Evolutionary conservation across 1,284 basidiomycete genomes (phyloP), one percentile per base, ranked within the genome.

Genomic region (Malassezia arunalokei): DNA sequence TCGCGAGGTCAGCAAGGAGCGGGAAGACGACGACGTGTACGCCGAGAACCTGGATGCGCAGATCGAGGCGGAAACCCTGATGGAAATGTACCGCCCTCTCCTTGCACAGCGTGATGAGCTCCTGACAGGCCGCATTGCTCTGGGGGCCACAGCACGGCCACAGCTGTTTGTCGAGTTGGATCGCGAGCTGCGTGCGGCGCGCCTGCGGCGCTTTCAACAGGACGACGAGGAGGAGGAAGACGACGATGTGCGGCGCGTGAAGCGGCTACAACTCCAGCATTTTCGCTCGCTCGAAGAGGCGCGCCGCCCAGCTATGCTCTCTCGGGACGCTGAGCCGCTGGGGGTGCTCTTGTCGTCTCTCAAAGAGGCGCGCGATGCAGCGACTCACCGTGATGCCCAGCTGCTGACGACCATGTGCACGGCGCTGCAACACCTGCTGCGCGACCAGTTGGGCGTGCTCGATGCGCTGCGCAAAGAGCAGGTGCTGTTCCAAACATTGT

Each of bases 41-140:
- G 60, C 64, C 17, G 67, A 71, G 27, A 64, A 68, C 20, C 55
- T 71, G 4, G 69, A 71, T 33, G 63, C 64, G 6, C 69, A 71
- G 43, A 61, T 58, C 32, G 65, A 71, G 47, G 68, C 65, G 0
- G 69, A 71, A 47, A 62, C 59, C 20, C 44, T 70, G 14, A 56
- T 69, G 11, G 67, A 70, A 41, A 70, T 70, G 67, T 70, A 70
- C 44, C 59, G 64, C 1, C 62, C 61, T 8, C 50, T 71, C 32
- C 35, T 70, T 6, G 58, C 63, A 1, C 65, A 68, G 42, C 59
- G 69, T 8, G 66, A 71, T 15, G 57, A 58, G 42, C 60, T 71
- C 8, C 39, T 71, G 12, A 65, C 63, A 8, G 63, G 64, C 9
- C 47, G 30, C 9, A 59, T 63, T 8, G 59, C 64, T 6, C 49